Conservation (phyloP, 2,329 filamentous ascomycete species). For the Ascochyta lentis region DNA sequence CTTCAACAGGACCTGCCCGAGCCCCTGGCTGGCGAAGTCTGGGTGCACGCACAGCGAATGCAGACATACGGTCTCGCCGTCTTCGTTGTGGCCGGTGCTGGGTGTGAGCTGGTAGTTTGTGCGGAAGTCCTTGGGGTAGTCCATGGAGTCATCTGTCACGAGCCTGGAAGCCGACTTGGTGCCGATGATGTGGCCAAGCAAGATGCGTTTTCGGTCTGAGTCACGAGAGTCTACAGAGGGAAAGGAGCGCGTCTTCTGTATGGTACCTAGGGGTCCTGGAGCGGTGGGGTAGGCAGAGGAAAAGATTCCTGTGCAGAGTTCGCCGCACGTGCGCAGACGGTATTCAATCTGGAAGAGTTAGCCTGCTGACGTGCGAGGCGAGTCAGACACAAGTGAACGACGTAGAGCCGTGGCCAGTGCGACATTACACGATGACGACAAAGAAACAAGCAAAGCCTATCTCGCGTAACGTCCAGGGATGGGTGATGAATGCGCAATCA, state of each 20-base stretch:
- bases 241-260: constrained; percentile 63
- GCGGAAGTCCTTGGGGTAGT: constrained; percentile 71
- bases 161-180: constrained; percentile 69
- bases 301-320: constrained; percentile 82
- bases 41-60: constrained; percentile 85
- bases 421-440: background rate
- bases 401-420: background rate
- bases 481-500: background rate
- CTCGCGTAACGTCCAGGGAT: constrained; percentile 3
- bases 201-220: constrained; percentile 64
- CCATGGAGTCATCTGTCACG: constrained; percentile 81
- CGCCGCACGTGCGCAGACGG: constrained; percentile 74
- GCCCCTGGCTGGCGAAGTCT: constrained; percentile 73
- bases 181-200: constrained; percentile 80
- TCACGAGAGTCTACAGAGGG: constrained; percentile 65
- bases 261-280: constrained; percentile 49
- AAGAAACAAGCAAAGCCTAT: background rate
- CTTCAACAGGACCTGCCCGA: constrained; percentile 76
- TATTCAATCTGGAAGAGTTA: constrained; percentile 69
- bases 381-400: background rate
- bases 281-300: constrained; percentile 68
- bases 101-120: constrained; percentile 47
- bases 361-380: background rate
- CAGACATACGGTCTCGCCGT: constrained; percentile 76
- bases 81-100: constrained; percentile 71